Conservation (phyloP, 2,329 filamentous ascomycete species). For the Emergomyces pasteurianus region DNA sequence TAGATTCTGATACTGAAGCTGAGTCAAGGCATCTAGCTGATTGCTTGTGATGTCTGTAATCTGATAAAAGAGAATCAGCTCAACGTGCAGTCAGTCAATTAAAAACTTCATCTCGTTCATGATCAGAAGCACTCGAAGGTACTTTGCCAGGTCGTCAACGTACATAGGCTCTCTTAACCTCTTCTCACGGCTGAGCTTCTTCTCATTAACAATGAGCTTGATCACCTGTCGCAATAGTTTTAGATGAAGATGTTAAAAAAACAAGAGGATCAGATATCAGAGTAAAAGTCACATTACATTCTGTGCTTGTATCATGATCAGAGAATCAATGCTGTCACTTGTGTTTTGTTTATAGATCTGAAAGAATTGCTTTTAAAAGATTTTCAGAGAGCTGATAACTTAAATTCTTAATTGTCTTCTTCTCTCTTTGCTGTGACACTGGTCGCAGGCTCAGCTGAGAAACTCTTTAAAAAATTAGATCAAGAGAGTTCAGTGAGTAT, state of each 20-base stretch:
- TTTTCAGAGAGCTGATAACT: conserved; percentile 4
- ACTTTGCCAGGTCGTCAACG: conserved; percentile 11
- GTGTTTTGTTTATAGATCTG: conserved; percentile 8
- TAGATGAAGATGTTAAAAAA: neutral
- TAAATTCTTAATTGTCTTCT: conserved; percentile 8
- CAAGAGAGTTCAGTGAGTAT: neutral
- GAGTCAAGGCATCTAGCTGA: conserved; percentile 6
- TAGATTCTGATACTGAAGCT: conserved; percentile 11
- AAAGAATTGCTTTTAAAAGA: conserved; percentile 6
- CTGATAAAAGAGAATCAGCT: conserved; percentile 12
- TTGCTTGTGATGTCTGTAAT: conserved; percentile 11
- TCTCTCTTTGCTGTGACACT: conserved; percentile 12
- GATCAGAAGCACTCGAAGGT: conserved; percentile 8
- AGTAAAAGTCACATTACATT: neutral
- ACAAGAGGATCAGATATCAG: neutral
- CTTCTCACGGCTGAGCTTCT: conserved; percentile 9
- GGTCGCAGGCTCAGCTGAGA: conserved; percentile 12
- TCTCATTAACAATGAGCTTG: conserved; percentile 10
- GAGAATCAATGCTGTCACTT: conserved; percentile 9
- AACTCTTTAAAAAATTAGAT: conserved; percentile 9
- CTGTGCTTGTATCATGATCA: conserved; percentile 9
- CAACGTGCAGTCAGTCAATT: conserved; percentile 9
- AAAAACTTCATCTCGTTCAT: conserved; percentile 12
- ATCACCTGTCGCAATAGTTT: conserved; percentile 6
- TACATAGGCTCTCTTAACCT: conserved; percentile 9